Evolutionary conservation across 352 stramenopile species (phyloP), one percentile per base, ranked within the genome.

Genomic region (Pythium biforme): DNA sequence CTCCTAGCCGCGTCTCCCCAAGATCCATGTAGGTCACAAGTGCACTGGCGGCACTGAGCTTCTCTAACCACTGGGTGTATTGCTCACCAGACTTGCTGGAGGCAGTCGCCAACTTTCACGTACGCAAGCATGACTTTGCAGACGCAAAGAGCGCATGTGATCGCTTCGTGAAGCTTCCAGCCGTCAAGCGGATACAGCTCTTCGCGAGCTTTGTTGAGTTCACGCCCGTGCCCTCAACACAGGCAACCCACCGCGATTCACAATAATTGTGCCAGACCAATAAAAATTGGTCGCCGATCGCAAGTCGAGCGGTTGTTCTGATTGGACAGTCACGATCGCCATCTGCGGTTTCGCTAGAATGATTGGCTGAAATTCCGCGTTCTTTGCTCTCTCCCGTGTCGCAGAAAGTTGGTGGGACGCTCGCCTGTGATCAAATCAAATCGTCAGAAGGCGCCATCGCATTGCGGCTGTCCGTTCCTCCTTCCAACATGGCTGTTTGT

Each of bases 111-210:
- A 52, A 54, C 9, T 52, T 70, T 10, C 43, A 70, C 23, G 51
- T 70, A 4, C 64, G 64, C 25, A 70, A 63, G 45, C 43, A 20
- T 17, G 43, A 59, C 15, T 70, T 51, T 34, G 23, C 10, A 17
- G 27, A 52, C 20, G 64, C 57, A 4, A 58, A 65, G 43, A 39
- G 22, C 31, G 43, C 51, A 0, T 59, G 25, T 22, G 51, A 66
- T 47, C 64, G 64, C 50, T 70, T 70, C 43, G 45, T 70, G 2
- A 47, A 41, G 39, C 52, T 70, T 4, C 64, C 64, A 4, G 33
- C 59, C 11, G 64, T 70, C 33, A 51, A 70, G 26, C 49, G 51
- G 17, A 39, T 65, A n/a, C 48, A 70, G 27, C 55, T 70, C 22
- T 70, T 58, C 46, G 55, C 54, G 4, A 61, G 22, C 26, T 69